These are phyloP conservation scores for Calocybe indica DNA, from an alignment of 768 basidiomycete species.

Conservation along the genomic window DNA sequence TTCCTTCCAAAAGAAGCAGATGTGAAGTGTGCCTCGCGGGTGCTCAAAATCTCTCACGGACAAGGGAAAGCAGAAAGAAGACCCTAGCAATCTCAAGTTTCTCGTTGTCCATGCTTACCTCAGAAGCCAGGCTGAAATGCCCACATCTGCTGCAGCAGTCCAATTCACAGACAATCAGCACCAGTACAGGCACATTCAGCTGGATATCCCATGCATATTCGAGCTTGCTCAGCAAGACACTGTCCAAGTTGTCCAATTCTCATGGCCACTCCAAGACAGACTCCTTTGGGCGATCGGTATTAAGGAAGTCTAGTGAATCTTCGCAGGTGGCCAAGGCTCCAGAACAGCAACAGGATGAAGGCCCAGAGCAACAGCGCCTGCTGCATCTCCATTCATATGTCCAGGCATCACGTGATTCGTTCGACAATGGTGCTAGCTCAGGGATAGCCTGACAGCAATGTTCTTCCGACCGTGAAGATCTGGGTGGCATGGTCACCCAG, in stretches of 20 bases:
- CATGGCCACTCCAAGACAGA: slow-evolving; percentile 34
- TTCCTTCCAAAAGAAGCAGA: slow-evolving; percentile 56
- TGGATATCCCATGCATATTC: slow-evolving; percentile 27
- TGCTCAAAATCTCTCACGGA: slow-evolving; percentile 53
- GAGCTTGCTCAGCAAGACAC: slow-evolving; percentile 30
- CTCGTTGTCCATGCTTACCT: slow-evolving; percentile 62
- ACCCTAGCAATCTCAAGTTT: slow-evolving; percentile 42
- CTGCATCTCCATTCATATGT: slow-evolving; percentile 36
- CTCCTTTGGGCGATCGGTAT: slow-evolving; percentile 36
- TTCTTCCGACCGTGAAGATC: slow-evolving; percentile 40
- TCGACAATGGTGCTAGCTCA: slow-evolving; percentile 22
- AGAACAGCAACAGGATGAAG: slow-evolving; percentile 29
- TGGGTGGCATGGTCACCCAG: slow-evolving; percentile 45
- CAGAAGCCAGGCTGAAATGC: slow-evolving; percentile 55
- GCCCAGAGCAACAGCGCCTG: slow-evolving; percentile 6
- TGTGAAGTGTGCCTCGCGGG: slow-evolving; percentile 55
- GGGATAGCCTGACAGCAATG: slow-evolving; percentile 26
- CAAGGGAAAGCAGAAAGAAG: slow-evolving; percentile 20
- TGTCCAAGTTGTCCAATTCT: slow-evolving; percentile 28
- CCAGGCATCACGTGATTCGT: slow-evolving; percentile 24
- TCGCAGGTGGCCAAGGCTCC: slow-evolving; percentile 29
- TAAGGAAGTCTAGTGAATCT: slow-evolving; percentile 22
- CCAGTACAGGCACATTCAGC: slow-evolving; percentile 8
- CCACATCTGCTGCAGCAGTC: slow-evolving; percentile 23
- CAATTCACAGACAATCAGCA: slow-evolving; percentile 14